These are phyloP conservation scores for Thielaviopsis euricoi DNA, from an alignment of 2,329 filamentous ascomycete genomes.

Conservation along the genomic window DNA sequence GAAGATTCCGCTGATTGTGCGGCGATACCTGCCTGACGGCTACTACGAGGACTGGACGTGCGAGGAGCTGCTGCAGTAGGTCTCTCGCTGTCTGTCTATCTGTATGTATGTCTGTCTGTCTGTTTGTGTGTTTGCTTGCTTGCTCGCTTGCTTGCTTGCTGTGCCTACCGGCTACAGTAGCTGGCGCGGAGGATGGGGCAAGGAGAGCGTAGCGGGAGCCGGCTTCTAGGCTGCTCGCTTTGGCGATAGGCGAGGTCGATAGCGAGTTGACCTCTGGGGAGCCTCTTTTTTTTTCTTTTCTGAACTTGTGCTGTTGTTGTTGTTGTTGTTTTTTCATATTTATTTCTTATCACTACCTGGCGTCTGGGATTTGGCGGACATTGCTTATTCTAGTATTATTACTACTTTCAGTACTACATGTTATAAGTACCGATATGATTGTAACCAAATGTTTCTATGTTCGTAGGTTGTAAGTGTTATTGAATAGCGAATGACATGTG, in stretches of 20 bases:
- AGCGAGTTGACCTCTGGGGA: no score
- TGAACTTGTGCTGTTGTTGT: background rate
- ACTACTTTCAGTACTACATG: background rate
- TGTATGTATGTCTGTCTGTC: no score
- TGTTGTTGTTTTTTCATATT: background rate
- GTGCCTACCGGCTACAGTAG: no score
- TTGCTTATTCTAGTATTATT: background rate
- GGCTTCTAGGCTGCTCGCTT: no score
- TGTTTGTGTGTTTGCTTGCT: background rate
- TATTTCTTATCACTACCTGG: background rate
- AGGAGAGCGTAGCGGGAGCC: no score
- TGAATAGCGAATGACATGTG: no score
- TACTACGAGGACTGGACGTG: slow-evolving; percentile 99
- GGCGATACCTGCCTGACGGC: slow-evolving; percentile 91
- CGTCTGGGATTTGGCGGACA: slow-evolving; percentile 1
- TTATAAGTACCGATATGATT: no score
- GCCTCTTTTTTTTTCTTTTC: background rate
- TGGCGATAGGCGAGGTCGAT: no score
- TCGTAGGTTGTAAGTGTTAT: no score
- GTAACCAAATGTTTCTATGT: no score
- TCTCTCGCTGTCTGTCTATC: background rate
- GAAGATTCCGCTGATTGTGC: slow-evolving; percentile 92
- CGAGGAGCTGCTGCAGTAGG: slow-evolving; percentile 66
- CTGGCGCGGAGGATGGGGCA: no score
- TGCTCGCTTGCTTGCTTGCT: no score